These are phyloP conservation scores for Acanthamoeba lenticulata DNA, from an alignment of 208 protist genomes.

Conservation along the genomic window DNA sequence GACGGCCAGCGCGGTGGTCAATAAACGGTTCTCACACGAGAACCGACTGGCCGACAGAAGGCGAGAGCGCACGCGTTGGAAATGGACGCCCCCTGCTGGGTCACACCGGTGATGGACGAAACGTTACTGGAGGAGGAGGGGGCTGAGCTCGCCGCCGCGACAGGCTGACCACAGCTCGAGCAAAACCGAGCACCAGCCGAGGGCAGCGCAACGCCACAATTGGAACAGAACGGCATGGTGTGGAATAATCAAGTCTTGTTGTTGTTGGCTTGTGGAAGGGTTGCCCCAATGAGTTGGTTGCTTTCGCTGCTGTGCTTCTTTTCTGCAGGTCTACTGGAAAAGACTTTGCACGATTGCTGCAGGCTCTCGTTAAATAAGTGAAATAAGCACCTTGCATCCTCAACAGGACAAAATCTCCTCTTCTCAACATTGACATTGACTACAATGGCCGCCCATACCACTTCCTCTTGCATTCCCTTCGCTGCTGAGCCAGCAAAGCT, in stretches of 20 bases:
- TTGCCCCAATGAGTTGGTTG: too few species aligned
- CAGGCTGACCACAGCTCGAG: neutral
- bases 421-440: too few species aligned
- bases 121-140: neutral
- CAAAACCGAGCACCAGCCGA: neutral
- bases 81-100: neutral
- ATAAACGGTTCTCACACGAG: neutral
- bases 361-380: too few species aligned
- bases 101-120: neutral
- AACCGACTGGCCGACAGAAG: too few species aligned
- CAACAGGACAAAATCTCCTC: too few species aligned
- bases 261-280: neutral
- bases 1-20: neutral
- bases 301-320: neutral
- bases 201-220: neutral
- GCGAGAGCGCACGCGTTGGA: neutral
- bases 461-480: neutral
- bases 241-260: neutral
- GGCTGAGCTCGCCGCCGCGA: neutral
- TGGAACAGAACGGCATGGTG: constrained; percentile 5
- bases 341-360: too few species aligned
- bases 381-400: too few species aligned
- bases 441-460: neutral
- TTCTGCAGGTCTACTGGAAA: neutral
- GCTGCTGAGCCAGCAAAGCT: constrained; percentile 7